Evolutionary conservation across 768 basidiomycete species (phyloP).

Genomic region (Leccinum imitatum): DNA sequence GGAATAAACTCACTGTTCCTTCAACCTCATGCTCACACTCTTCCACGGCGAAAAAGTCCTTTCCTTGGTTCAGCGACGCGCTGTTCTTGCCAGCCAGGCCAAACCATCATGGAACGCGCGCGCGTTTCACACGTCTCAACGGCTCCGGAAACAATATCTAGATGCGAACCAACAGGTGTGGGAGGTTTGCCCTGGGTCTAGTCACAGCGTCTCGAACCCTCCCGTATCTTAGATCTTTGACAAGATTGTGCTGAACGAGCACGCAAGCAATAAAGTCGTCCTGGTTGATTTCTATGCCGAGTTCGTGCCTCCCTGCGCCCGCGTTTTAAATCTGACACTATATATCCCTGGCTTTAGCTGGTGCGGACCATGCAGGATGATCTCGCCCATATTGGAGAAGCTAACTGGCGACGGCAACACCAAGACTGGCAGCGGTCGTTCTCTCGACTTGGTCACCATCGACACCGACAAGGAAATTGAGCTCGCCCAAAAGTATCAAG

Average conservation of each 20-base stretch:
- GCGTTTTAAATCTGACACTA: slow-evolving; percentile 3
- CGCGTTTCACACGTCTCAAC: slow-evolving; percentile 42
- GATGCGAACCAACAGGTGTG: slow-evolving; percentile 46
- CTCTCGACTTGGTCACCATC: slow-evolving; percentile 72
- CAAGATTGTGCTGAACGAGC: slow-evolving; percentile 29
- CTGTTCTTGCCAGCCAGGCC: slow-evolving; percentile 18
- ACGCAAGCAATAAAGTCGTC: slow-evolving; percentile 50
- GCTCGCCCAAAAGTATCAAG: slow-evolving; percentile 54
- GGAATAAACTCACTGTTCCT: neutral
- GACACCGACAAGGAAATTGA: slow-evolving; percentile 55
- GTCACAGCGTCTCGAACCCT: neutral
- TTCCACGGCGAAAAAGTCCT: slow-evolving; percentile 10
- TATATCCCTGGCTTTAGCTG: slow-evolving; percentile 45
- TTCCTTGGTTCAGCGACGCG: slow-evolving; percentile 5
- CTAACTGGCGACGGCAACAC: slow-evolving; percentile 46
- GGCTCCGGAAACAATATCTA: slow-evolving; percentile 38
- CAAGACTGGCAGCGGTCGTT: slow-evolving; percentile 51
- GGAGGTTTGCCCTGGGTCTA: too few species aligned
- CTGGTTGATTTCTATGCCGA: slow-evolving; percentile 82
- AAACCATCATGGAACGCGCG: slow-evolving; percentile 21
- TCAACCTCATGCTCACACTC: slow-evolving; percentile 11
- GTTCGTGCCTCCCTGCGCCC: slow-evolving; percentile 41
- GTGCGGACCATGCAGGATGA: slow-evolving; percentile 73
- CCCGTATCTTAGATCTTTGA: slow-evolving; percentile 35
- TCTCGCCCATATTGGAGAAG: slow-evolving; percentile 68